Evolutionary conservation across 768 basidiomycete species (phyloP).

Genomic region (Neoboletus magnificus): DNA sequence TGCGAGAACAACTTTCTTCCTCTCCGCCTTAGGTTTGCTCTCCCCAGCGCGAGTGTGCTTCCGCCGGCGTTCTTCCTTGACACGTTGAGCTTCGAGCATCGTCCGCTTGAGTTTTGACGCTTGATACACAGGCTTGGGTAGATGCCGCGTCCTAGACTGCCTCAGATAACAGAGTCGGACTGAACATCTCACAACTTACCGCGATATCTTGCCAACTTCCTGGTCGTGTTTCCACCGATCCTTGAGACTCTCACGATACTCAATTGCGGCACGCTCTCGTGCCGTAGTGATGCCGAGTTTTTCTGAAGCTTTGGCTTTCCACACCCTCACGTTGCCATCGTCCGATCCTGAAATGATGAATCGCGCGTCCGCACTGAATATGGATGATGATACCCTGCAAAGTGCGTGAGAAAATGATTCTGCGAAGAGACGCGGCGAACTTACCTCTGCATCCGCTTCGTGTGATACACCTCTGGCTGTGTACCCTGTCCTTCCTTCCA

Average conservation of each 20-base stretch:
- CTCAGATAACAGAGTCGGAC: constrained; percentile 1
- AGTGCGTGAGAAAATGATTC: not conserved
- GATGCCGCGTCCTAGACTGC: constrained; percentile 60
- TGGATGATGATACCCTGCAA: constrained; percentile 77
- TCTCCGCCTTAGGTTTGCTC: constrained; percentile 86
- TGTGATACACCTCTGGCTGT: constrained; percentile 89
- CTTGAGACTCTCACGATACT: constrained; percentile 86
- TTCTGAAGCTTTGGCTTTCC: constrained; percentile 92
- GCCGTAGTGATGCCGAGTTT: constrained; percentile 89
- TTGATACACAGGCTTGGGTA: constrained; percentile 90
- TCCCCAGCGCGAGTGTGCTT: constrained; percentile 85
- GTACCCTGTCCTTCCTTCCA: constrained; percentile 88
- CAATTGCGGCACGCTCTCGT: constrained; percentile 85
- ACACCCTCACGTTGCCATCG: constrained; percentile 91
- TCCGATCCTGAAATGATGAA: constrained; percentile 91
- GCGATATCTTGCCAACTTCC: constrained; percentile 75
- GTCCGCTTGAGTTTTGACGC: constrained; percentile 84
- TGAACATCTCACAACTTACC: constrained; percentile 47
- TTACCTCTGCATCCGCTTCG: constrained; percentile 97
- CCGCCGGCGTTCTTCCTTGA: constrained; percentile 91
- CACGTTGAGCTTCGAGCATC: constrained; percentile 84
- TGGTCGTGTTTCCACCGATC: constrained; percentile 85
- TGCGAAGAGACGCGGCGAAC: constrained; percentile 1
- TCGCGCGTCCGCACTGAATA: constrained; percentile 87
- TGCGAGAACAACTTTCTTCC: constrained; percentile 79